Evolutionary conservation across 1,284 basidiomycete genomes (phyloP).

Genomic region (Pseudozyma hubeiensis): DNA sequence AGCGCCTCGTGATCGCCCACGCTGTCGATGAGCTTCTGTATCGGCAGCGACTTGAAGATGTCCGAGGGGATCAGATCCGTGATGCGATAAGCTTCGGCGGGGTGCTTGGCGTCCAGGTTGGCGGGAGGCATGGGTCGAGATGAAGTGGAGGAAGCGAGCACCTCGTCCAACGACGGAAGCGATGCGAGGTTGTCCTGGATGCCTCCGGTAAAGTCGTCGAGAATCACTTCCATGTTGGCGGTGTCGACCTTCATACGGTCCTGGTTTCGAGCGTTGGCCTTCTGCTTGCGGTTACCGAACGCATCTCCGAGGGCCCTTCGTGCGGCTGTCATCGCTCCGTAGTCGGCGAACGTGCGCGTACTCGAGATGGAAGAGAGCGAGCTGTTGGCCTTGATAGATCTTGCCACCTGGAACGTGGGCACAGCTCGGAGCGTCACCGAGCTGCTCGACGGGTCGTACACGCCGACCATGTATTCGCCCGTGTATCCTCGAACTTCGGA

Average conservation of each 20-base stretch:
- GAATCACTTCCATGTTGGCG: conserved; percentile 61
- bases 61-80: conserved; percentile 52
- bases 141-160: conserved; percentile 49
- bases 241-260: conserved; percentile 68
- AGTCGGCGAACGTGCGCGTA: conserved; percentile 44
- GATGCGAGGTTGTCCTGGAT: conserved; percentile 55
- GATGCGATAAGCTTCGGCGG: conserved; percentile 62
- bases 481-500: conserved; percentile 58
- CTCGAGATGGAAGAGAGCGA: conserved; percentile 54
- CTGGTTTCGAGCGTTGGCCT: conserved; percentile 60
- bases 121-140: conserved; percentile 60
- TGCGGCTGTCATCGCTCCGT: conserved; percentile 49
- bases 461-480: conserved; percentile 65
- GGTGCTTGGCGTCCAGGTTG: conserved; percentile 59
- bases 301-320: conserved; percentile 64
- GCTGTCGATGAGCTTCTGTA: conserved; percentile 46
- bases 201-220: conserved; percentile 58
- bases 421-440: conserved; percentile 61
- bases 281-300: conserved; percentile 67
- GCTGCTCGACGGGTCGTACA: conserved; percentile 60
- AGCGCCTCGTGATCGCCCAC: conserved; percentile 30
- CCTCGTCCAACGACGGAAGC: conserved; percentile 49
- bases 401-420: conserved; percentile 60
- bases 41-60: conserved; percentile 49
- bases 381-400: conserved; percentile 59